Base-by-base conservation (phyloP, 2,329 filamentous ascomycete genomes). In the Diaporthe destruens region DNA sequence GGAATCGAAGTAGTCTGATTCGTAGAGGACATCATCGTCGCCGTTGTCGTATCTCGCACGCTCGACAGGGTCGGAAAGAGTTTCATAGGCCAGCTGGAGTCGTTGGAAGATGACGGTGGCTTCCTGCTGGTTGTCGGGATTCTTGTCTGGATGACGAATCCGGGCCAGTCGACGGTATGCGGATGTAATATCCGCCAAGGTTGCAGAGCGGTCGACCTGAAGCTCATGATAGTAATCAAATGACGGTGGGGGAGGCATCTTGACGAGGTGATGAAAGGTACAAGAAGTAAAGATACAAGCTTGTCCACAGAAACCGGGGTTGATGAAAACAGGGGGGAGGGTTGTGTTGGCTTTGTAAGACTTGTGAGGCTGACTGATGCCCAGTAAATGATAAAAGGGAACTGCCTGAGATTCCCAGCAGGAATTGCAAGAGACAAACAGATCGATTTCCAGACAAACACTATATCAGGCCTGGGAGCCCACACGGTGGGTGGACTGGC, bases 131-230 rank as follows among this genome's bases (percentile, higher is more conserved):
- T 77, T 74, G 2, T 66, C 61, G 1, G 73, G 77, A 51, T 80
- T 79, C 72, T 75, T 78, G 55, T 80, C 77, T 0, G 78, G 78
- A 47, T 80, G 77, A n/a, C 78, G 72, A 2, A 77, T 63, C 0
- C 54, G 72, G 5, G 77, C 78, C 9, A 80, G 42, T 1, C 75
- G 75, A 9, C 75, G 75, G 66, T 78, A 80, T 11, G 77, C 71
- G 0, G 75, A 51, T 11, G 68, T 77, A 53, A 80, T 74, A 6
- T 80, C 75, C 14, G 75, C 47, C 0, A 51, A 5, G 1, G 77
- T 74, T 4, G 77, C 79, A 1, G 71, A 73, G 20, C 25, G 42
- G 14, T 75, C 74, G 44, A 80, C 73, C 73, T 74, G 74, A n/a
- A 80, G 78, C 72, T 73, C 61, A 39, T 73, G 68, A 59, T 80